Base-by-base conservation (phyloP, 148 eudicot genomes). In the Rhododendron ferrugineum region DNA sequence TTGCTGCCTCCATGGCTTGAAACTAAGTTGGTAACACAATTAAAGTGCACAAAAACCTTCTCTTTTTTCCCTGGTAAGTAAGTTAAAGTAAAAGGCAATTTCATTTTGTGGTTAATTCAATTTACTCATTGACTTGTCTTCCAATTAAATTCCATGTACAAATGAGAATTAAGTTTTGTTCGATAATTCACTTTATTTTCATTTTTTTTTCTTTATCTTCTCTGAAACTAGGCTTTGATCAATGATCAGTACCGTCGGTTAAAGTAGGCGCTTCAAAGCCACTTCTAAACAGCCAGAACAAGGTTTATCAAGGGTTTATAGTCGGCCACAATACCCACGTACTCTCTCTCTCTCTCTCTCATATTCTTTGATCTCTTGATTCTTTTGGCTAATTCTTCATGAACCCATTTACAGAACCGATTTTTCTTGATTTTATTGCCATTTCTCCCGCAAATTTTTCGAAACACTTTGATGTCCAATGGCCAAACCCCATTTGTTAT, bases 281-380 rank as follows among this genome's bases (percentile, higher is more conserved):
- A 74, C 40, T 34, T 18, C 46, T 18, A 18, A 18, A 36, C 78
- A 36, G 78, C 6, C 18, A 18, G 44, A 37, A 36, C 40, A 87
- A 86, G 91, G 91, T 89, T 92, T 92, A 85, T 80, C 80, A 72
- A 90, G 91, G 91, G 93, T 85, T 91, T 91, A 85, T 40, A 76
- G 88, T 85, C 88, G 86, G 85, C 83, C 40, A 36, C 81, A 54
- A 10, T 6, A 42, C 18, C 68, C 6, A 26, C 7, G 37, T 22
- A 50, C 14, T 6, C 15, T 0, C 16, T 15, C 16, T 6, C 83
- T 18, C 66, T 28, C 15, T 18, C 66, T 23, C 26, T 22, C 56
- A 1, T 11, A 18, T 28, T 78, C 50, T 66, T 42, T 54, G 73
- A 79, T 83, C 83, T 54, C 86, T 68, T 79, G 80, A 49, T 34